These are phyloP conservation scores for Fusarium succisae DNA, from an alignment of 2,329 filamentous ascomycete genomes.

Conservation along the genomic window DNA sequence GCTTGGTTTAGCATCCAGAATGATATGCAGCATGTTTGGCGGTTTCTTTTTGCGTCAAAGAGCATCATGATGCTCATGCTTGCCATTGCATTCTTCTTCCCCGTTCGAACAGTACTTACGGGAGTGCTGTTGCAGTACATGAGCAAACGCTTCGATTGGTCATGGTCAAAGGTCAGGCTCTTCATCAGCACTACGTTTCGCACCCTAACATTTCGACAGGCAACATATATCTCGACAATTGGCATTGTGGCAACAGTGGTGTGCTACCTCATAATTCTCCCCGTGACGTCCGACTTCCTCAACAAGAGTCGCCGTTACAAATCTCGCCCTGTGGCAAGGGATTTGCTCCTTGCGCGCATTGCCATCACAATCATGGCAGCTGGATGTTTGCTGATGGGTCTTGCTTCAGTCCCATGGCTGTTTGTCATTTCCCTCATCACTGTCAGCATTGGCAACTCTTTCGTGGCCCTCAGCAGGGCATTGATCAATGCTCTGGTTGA, in stretches of 20 bases:
- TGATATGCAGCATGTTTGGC: constrained; percentile 50
- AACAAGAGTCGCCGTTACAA: constrained; percentile 38
- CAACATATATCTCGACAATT: constrained; percentile 54
- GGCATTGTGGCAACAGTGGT: constrained; percentile 50
- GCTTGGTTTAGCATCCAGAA: constrained; percentile 42
- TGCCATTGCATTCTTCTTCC: constrained; percentile 42
- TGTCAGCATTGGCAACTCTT: constrained; percentile 57
- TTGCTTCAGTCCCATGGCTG: constrained; percentile 48
- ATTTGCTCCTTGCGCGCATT: constrained; percentile 52
- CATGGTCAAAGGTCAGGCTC: constrained; percentile 52
- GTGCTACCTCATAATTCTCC: constrained; percentile 52
- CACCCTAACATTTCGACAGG: constrained; percentile 35
- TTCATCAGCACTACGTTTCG: accelerated
- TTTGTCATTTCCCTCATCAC: constrained; percentile 55
- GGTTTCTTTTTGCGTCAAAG: constrained; percentile 53
- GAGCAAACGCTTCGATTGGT: constrained; percentile 60
- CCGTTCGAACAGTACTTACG: constrained; percentile 45
- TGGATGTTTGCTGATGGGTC: constrained; percentile 51
- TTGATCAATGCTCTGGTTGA: constrained; percentile 64
- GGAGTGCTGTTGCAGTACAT: constrained; percentile 61
- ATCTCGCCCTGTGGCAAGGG: constrained; percentile 49
- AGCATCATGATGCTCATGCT: constrained; percentile 51
- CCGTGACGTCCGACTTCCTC: constrained; percentile 46
- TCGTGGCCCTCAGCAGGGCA: constrained; percentile 55
- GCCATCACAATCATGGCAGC: constrained; percentile 45